phyloP scores from a whole-genome alignment of 176 grass and related monocot genomes.

The Calamus simplicifolius region DNA sequence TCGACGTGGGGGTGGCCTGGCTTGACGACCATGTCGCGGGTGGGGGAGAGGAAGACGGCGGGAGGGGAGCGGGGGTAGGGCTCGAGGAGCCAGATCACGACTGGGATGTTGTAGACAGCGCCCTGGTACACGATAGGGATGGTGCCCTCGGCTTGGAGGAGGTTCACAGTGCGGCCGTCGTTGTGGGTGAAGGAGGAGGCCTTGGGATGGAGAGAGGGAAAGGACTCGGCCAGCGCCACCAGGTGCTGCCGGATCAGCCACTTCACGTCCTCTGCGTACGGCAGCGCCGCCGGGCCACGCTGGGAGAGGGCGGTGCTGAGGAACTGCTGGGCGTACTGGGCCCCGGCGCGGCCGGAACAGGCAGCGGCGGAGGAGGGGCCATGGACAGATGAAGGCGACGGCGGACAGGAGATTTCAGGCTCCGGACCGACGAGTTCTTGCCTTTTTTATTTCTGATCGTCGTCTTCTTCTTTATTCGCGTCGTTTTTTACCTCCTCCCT shows the following conservation, averaged over 20 bases:
- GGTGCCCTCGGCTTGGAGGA: constrained; percentile 15
- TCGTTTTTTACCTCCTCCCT: too few relatives aligned
- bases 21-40: not conserved
- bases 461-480: too few relatives aligned
- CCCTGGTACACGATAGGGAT: not conserved
- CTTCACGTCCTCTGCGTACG: not conserved
- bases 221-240: constrained; percentile 11
- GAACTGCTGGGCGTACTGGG: too few relatives aligned
- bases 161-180: constrained; percentile 1
- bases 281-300: not conserved
- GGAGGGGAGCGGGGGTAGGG: constrained; percentile 8
- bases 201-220: constrained; percentile 13
- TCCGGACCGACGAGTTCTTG: too few relatives aligned
- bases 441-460: too few relatives aligned
- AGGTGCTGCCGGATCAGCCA: constrained; percentile 10
- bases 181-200: constrained; percentile 10
- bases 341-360: too few relatives aligned
- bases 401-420: too few relatives aligned
- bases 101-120: not conserved
- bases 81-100: constrained; percentile 14
- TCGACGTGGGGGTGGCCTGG: constrained; percentile 7
- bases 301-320: too few relatives aligned
- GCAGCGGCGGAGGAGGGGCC: too few relatives aligned
- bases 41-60: constrained; percentile 14
- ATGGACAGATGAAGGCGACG: too few relatives aligned